Conservation (phyloP, 208 protist species). For the Porcisia hertigi region DNA sequence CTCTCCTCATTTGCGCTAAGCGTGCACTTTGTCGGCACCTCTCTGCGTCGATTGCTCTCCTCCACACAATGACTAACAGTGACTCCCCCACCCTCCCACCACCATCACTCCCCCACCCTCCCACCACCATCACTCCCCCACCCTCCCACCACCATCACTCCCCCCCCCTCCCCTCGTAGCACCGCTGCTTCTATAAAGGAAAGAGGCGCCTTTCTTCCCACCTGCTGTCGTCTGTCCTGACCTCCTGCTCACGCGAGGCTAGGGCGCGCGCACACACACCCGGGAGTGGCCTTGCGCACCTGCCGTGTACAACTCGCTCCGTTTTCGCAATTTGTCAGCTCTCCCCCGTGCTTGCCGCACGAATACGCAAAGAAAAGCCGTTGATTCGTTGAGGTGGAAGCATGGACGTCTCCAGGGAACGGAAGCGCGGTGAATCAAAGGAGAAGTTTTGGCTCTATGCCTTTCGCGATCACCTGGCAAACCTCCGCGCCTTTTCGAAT, state of each 20-base stretch:
- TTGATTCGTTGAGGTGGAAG: not conserved
- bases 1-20: not conserved
- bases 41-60: not conserved
- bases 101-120: too few species aligned
- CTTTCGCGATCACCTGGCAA: slow-evolving; percentile 90
- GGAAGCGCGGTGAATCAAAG: slow-evolving; percentile 10
- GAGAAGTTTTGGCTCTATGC: slow-evolving; percentile 91
- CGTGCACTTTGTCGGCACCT: not conserved
- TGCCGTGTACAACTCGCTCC: not conserved
- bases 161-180: not conserved
- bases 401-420: not conserved
- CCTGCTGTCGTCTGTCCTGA: not conserved
- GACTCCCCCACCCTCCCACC: too few species aligned
- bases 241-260: not conserved
- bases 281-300: not conserved
- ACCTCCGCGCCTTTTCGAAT: slow-evolving; percentile 68
- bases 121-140: too few species aligned
- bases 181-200: not conserved
- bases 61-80: not conserved
- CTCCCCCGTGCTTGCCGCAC: not conserved
- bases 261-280: not conserved
- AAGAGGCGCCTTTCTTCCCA: not conserved
- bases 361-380: not conserved
- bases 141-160: not conserved
- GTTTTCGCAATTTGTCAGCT: not conserved